Base-by-base conservation (phyloP, 768 basidiomycete species). In the Boletus tylopilopsis region DNA sequence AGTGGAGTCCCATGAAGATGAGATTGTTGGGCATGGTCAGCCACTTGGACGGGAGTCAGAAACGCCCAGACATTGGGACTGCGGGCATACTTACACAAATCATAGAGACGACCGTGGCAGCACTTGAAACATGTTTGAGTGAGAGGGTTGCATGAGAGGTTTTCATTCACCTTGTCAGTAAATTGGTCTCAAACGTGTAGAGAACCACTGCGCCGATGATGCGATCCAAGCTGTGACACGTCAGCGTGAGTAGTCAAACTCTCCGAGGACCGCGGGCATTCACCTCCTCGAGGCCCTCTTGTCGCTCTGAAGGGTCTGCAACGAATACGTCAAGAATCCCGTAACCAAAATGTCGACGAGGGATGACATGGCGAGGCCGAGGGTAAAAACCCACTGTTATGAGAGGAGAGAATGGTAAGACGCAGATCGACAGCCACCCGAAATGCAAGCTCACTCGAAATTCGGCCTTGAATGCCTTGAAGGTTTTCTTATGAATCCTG, bases 131-230 rank as follows among this genome's bases (percentile, higher is more conserved):
- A 29, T 7, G 1, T 32, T 27, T 45, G 11, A 36, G 33, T 0
- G 23, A 18, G 44, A 40, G 21, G 23, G n/a, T 21, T 25, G n/a
- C n/a, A n/a, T 0, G 23, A 18, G 44, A 40, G 21, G 23, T n/a
- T 21, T 25, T 3, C 37, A 56, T 51, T 22, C 40, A 76, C 74
- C 74, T 73, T 24, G 80, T 80, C 25, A 80, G 50, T 8, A 74
- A 61, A 47, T 79, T 79, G 30, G 73, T 79, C 56, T 81, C 80
- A 37, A 81, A 73, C 0, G 78, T 74, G 51, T 81, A 80, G 1
- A 77, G 53, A 34, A 80, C 75, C 39, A 80, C 66, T 0, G 66
- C 58, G 47, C 79, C 72, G 21, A 81, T 68, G 22, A 80, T 53
- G 8, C 72, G 71, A 50, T 79, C 76, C 57, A 81, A 53, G 45